Evolutionary conservation across 176 grass and related monocot genomes (phyloP).

Genomic region (Carex scoparia): DNA sequence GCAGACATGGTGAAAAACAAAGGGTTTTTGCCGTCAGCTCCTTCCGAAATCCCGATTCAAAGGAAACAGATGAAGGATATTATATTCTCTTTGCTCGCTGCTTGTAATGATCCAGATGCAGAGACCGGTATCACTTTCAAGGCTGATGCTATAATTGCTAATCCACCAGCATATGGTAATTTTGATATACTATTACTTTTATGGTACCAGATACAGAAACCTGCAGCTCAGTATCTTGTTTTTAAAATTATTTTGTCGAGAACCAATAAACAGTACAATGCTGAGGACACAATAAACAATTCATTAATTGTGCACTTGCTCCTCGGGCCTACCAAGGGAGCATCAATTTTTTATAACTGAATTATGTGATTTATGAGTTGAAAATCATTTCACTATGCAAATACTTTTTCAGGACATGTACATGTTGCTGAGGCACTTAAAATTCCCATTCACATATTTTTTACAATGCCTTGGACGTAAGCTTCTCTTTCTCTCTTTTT

Average conservation of each 20-base stretch:
- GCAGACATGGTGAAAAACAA: conserved; percentile 94
- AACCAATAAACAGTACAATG: background rate
- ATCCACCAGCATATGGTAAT: conserved; percentile 73
- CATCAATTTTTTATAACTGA: background rate
- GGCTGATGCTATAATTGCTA: conserved; percentile 77
- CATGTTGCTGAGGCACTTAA: conserved; percentile 78
- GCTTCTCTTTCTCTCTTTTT: background rate
- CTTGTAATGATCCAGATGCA: conserved; percentile 55
- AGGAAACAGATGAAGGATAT: conserved; percentile 79
- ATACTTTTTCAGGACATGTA: conserved; percentile 56
- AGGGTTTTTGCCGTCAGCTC: conserved; percentile 62
- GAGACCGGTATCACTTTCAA: conserved; percentile 55
- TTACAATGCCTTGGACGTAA: conserved; percentile 88
- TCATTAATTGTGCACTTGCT: background rate
- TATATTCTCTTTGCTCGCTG: conserved; percentile 64
- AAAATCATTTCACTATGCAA: conserved; percentile 24
- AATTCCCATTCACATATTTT: conserved; percentile 81
- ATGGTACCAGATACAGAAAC: background rate
- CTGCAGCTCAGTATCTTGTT: background rate
- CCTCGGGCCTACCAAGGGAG: background rate
- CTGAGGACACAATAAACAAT: background rate
- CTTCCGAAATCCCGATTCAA: conserved; percentile 73
- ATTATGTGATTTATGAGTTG: conserved; percentile 20
- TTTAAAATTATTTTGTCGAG: background rate
- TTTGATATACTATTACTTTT: conserved; percentile 8